These are phyloP conservation scores for Eutrema salsugineum DNA, from an alignment of 441 rosid genomes.

Conservation along the genomic window DNA sequence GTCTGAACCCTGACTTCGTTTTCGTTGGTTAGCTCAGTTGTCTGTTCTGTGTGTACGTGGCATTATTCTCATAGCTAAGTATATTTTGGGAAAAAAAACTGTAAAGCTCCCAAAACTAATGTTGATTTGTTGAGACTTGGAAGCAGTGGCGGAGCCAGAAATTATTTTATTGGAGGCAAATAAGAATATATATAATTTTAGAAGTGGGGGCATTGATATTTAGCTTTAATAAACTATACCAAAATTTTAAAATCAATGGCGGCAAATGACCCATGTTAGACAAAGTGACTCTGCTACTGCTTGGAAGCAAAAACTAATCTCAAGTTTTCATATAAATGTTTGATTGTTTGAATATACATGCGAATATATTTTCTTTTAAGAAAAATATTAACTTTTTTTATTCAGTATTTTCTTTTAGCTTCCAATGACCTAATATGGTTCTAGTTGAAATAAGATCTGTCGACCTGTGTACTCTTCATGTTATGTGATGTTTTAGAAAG, in stretches of 20 bases:
- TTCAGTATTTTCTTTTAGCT: background rate
- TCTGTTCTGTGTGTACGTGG: slow-evolving; percentile 10
- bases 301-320: background rate
- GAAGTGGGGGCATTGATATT: no score
- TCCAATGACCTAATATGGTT: background rate
- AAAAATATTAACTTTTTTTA: no score
- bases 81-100: background rate
- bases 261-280: no score
- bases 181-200: no score
- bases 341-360: background rate
- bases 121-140: background rate
- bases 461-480: no score
- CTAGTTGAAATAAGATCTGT: background rate
- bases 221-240: no score
- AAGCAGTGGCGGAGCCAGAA: no score
- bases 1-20: background rate
- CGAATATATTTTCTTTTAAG: no score
- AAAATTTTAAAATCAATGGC: no score
- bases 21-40: slow-evolving; percentile 6
- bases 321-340: background rate
- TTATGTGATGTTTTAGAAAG: no score
- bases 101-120: background rate
- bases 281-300: no score
- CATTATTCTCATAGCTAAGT: slow-evolving; percentile 6
- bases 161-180: no score